Base-by-base conservation (phyloP, 306 rosid genomes). In the Astragalus glycyphyllos region DNA sequence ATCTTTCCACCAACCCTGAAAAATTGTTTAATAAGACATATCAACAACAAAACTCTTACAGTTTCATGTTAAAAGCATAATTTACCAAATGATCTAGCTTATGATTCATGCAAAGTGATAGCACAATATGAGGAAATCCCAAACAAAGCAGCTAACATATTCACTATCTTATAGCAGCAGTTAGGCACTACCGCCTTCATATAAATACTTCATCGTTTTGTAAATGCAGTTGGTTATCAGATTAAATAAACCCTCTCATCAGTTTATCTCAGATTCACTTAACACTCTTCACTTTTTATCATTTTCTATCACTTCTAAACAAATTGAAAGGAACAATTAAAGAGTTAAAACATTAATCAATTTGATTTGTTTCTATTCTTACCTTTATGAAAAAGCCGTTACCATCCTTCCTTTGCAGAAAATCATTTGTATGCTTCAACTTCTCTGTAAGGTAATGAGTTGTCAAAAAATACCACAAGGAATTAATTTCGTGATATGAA, bases 1-100 rank as follows among this genome's bases (percentile, higher is more conserved):
- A 77, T 84, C 96, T 69, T 87, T 89, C 96, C 97, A 94, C 98
- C 98, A 94, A 80, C 79, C 95, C 98, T 94, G 87, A 53, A 81
- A 84, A 58, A 23, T 23, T 13, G 32, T 75, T 58, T 75, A 20
- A 45, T 51, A 44, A 17, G 38, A 72, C 76, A 71, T 62, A 63
- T 71, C 71, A 61, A 17, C 16, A 76, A 46, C 20, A 48, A 58
- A 73, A 35, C 23, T 34, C 65, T 58, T 34, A 20, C 7, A 71
- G 45, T 41, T 54, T 69, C 31, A 32, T 29, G 59, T 55, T 58
- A 60, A 45, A 49, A 44, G 55, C 47, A 77, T 20, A 77, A 38
- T 34, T 35, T 54, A 62, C 46, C 15, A 73, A 29, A 29, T 6
- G 4, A 65, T 58, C 57, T 35, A 66, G 42, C 48, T 37, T 37